phyloP scores from a whole-genome alignment of 2,329 filamentous ascomycete genomes.

The Cryoendolithus antarcticus region DNA sequence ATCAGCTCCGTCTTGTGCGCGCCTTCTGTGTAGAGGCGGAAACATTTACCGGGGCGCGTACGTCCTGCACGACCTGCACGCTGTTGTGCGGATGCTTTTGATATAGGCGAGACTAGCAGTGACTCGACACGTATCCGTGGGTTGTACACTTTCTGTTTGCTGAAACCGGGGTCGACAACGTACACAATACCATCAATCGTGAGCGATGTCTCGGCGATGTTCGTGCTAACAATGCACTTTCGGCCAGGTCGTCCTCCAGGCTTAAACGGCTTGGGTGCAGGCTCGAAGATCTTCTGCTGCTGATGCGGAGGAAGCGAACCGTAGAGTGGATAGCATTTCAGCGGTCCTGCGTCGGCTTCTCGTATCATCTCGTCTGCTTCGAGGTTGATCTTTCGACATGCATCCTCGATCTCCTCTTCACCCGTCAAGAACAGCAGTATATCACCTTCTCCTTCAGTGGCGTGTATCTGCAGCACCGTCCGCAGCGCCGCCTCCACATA shows the following conservation, averaged over 20 bases:
- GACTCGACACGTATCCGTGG: conserved; percentile 93
- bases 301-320: conserved; percentile 83
- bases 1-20: conserved; percentile 98
- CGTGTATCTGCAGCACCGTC: conserved; percentile 93
- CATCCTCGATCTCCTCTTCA: conserved; percentile 97
- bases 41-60: conserved; percentile 96
- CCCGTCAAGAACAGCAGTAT: conserved; percentile 91
- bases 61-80: conserved; percentile 97
- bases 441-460: conserved; percentile 82
- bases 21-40: conserved; percentile 85
- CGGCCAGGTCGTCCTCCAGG: conserved; percentile 76
- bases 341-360: conserved; percentile 80
- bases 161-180: conserved; percentile 97
- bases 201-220: conserved; percentile 94
- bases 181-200: conserved; percentile 99
- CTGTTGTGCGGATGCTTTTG: conserved; percentile 93
- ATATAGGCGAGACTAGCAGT: conserved; percentile 92
- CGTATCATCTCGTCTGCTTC: conserved; percentile 85
- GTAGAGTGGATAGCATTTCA: conserved; percentile 87
- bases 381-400: conserved; percentile 77
- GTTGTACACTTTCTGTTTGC: conserved; percentile 99
- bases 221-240: conserved; percentile 89
- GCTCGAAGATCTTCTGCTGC: conserved; percentile 91
- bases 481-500: conserved; percentile 92
- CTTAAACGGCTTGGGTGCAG: conserved; percentile 60